Evolutionary conservation across 1,284 basidiomycete species (phyloP).

Genomic region (Puccinia coronata): DNA sequence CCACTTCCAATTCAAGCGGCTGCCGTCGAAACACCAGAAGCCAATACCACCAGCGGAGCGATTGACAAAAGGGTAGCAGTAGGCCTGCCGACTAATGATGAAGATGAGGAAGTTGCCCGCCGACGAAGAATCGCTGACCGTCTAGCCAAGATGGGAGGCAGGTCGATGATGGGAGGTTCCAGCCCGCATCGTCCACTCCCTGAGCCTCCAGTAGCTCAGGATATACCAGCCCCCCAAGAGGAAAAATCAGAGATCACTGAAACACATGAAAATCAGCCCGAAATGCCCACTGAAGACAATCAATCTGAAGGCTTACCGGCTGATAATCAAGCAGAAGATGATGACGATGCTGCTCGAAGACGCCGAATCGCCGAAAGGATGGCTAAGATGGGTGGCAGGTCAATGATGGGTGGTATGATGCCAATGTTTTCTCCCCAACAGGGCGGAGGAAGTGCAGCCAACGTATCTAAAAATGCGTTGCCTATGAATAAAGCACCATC

Average conservation of each 20-base stretch:
- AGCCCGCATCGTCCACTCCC: not conserved
- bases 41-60: not conserved
- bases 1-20: not conserved
- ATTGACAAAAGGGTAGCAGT: not conserved
- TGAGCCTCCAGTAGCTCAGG: not conserved
- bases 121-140: constrained; percentile 37
- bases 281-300: not conserved
- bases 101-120: constrained; percentile 32
- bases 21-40: not conserved
- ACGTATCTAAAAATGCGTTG: constrained; percentile 4
- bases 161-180: constrained; percentile 45
- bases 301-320: not conserved
- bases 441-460: not conserved
- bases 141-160: constrained; percentile 43
- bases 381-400: constrained; percentile 45
- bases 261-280: not conserved
- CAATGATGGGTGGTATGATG: constrained; percentile 49
- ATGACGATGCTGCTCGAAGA: constrained; percentile 36
- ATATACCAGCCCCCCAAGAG: not conserved
- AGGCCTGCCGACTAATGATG: constrained; percentile 10
- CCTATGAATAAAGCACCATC: constrained; percentile 10
- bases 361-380: constrained; percentile 45
- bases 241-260: not conserved
- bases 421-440: constrained; percentile 24
- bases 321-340: constrained; percentile 24